Conservation (phyloP, 106 monocot species). For the Acorus gramineus region DNA sequence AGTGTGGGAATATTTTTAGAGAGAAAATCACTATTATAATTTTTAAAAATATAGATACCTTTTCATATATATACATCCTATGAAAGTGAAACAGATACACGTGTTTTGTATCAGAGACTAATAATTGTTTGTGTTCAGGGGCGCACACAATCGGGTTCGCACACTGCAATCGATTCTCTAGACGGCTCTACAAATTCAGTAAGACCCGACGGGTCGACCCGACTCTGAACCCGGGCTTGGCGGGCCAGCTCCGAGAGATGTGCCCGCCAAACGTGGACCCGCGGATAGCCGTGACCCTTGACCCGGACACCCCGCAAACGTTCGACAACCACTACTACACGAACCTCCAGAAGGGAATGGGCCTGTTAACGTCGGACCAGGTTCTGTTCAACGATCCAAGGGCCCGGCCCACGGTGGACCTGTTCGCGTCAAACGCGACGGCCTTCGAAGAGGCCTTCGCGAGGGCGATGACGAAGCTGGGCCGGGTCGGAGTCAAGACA, state of each 20-base stretch:
- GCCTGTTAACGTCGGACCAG: constrained; percentile 57
- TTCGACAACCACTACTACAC: constrained; percentile 70
- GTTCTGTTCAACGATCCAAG: constrained; percentile 37
- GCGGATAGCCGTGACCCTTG: constrained; percentile 13
- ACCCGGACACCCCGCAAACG: constrained; percentile 10
- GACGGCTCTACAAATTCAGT: constrained; percentile 23
- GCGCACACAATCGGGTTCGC: constrained; percentile 53
- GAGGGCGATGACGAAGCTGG: constrained; percentile 41
- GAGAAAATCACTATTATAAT: too few relatives aligned
- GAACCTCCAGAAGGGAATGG: constrained; percentile 41
- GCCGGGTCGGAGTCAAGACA: constrained; percentile 44
- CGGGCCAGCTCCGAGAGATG: constrained; percentile 15
- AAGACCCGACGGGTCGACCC: constrained; percentile 12
- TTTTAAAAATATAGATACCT: too few relatives aligned
- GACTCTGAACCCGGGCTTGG: constrained; percentile 20
- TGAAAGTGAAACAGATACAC: too few relatives aligned
- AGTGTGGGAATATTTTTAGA: too few relatives aligned
- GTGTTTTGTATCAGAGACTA: too few relatives aligned
- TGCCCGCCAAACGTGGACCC: constrained; percentile 30
- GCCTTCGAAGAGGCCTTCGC: constrained; percentile 42
- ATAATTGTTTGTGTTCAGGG: constrained; percentile 9
- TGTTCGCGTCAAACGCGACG: constrained; percentile 25
- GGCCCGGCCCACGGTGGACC: constrained; percentile 26
- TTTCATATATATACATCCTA: too few relatives aligned
- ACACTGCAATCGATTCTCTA: constrained; percentile 35